Base-by-base conservation (phyloP, 2,329 filamentous ascomycete species). In the Cyanodermella asteris region DNA sequence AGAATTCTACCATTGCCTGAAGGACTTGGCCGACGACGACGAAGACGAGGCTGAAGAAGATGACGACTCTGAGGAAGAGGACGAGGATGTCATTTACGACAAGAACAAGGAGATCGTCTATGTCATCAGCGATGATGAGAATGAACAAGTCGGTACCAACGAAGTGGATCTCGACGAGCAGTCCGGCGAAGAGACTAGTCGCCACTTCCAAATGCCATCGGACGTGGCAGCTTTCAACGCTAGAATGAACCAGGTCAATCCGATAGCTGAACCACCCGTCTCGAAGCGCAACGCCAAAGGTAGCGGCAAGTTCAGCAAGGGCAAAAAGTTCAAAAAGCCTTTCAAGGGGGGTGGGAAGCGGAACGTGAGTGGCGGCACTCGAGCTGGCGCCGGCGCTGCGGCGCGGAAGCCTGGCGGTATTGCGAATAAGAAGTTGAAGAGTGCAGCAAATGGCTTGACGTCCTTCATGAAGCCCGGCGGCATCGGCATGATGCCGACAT, bases 61-160 rank as follows among this genome's bases (percentile, higher is more conserved):
- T n/a, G n/a, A n/a, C n/a, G n/a, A n/a, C n/a, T n/a, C n/a, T n/a
- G 38, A 33, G 35, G 22, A 41, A 42, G 25, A 46, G 36, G 34
- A 50, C 39, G 51, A 59, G 12, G 45, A 45, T 9, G 43, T 47
- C 4, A 38, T 51, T 16, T 56, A 61, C 36, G 56, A 53, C 3
- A 61, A 66, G 33, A 57, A 58, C 19, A 36, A 44, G 22, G 52
- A 51, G 24, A 50, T 60, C 13, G 53, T 60, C 24, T 47, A 58
- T 24, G 46, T 61, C 13, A 48, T 48, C 31, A 51, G 47, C 30
- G 44, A 41, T 11, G 41, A 46, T 1, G 38, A 44, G 16, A 28
- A 32, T 24, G 38, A 35, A 45, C 47, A 49, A 28, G 56, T 53
- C 31, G 51, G 51, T 25, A 46, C 55, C 31, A 49, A 47, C 26